Base-by-base conservation (phyloP, 2,329 filamentous ascomycete species). In the Neofusicoccum kwambonambiense region DNA sequence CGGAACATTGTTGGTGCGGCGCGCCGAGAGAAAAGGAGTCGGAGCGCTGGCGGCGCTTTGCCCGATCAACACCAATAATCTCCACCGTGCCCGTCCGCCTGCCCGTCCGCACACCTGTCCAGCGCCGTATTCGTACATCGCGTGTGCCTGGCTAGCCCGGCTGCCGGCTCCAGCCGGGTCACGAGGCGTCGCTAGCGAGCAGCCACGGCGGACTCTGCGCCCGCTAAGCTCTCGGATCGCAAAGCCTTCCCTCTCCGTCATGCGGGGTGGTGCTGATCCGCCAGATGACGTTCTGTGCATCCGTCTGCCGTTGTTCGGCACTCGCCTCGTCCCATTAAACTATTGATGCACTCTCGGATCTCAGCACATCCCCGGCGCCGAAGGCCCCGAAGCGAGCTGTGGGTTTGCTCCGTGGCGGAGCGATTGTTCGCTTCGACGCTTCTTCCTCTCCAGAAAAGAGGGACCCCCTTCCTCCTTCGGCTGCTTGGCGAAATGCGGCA, bases 1-100 rank as follows among this genome's bases (percentile, higher is more conserved):
- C 42, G 58, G 58, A 61, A 49, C 42, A 62, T 62, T 13, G 45
- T 62, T 62, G 58, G 51, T 42, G 58, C 58, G 58, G 34, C 34
- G 13, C 7, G 13, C 6, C 22, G 27, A 15, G 9, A 27, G 31
- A 39, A 47, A 44, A 35, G 44, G 42, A 44, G 42, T 44, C n/a
- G 42, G n/a, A 44, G 42, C 42, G 9, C 13, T 39, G n/a, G 44
- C 45, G 12, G 58, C 58, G 19, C 19, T 8, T 42, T 57, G 37
- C 39, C 13, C 19, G 51, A 54, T 54, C 51, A 50, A 54, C 39
- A 11, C 22, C 54, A 57, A 57, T 57, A 62, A 50, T 62, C 45
- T 62, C 56, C 56, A 47, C 56, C 56, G 41, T 13, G 39, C 39
- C 12, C 54, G 22, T 41, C 13, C 19, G 52, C 15, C 13, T 56